Evolutionary conservation across 1,284 basidiomycete genomes (phyloP), one percentile per base, ranked within the genome.

Genomic region (Sporisorium iseilematis-ciliati): DNA sequence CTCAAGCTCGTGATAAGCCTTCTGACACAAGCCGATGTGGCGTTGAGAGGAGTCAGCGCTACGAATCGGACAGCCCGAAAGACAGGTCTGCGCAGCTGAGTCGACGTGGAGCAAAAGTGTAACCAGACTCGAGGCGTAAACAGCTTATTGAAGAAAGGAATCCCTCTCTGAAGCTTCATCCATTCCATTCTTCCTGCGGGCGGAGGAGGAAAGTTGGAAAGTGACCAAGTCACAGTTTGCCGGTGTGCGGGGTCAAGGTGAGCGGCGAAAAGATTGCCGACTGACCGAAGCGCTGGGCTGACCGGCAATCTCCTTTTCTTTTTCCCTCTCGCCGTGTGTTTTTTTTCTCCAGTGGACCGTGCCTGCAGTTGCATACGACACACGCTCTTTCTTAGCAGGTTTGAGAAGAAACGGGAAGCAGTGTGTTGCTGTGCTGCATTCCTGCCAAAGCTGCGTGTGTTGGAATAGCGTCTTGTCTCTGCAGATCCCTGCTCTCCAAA

Each of bases 211-310:
- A 38, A 38, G 35, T 38, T n/a, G n/a, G n/a, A n/a, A n/a, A 1
- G 35, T 38, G 23, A 20, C n/a, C n/a, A 29, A 29, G 16, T 23
- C 16, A 20, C 49, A 68, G 61, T 60, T 70, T 70, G 61, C 67
- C 61, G 67, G 67, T 70, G 67, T 57, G 66, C 21, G 67, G 57
- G 57, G 53, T 20, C 31, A 25, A 49, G 38, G 16, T 42, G 40
- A 53, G 52, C 57, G 66, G 61, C 35, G 26, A 68, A 68, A 68
- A 69, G 66, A 63, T 63, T 63, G 60, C 66, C 66, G 66, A 62
- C 41, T 25, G 54, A 43, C 53, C 55, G 51, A 54, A 53, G 25
- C 25, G 29, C 40, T 11, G 11, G 49, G 6, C 33, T n/a, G 58
- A 68, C 57, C 66, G 66, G 66, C 38, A 69, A 69, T 63, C 66